phyloP scores from a whole-genome alignment of 805 yeast species.

The Saccharomycopsis fermentans region DNA sequence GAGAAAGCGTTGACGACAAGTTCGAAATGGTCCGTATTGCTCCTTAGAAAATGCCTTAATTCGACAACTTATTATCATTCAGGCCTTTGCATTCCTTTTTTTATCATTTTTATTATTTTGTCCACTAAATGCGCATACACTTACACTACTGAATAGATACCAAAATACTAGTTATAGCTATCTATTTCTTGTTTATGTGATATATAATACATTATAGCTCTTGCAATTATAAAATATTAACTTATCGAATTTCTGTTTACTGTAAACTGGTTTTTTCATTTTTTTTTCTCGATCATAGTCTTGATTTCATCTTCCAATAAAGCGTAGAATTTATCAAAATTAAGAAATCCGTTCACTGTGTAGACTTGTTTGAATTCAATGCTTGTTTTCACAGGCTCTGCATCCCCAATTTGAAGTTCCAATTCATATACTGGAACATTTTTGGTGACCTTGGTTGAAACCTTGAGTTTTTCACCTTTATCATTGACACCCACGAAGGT shows the following conservation, averaged over 20 bases:
- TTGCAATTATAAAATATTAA: neutral
- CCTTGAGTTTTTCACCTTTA: constrained; percentile 23
- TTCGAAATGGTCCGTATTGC: constrained; percentile 69
- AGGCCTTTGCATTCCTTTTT: too few species aligned
- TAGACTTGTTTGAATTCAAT: constrained; percentile 35
- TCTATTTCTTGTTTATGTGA: neutral
- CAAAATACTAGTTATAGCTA: too few species aligned
- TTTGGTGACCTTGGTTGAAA: constrained; percentile 31
- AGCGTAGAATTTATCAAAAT: constrained; percentile 26
- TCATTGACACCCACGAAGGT: constrained; percentile 34
- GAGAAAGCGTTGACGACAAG: constrained; percentile 38
- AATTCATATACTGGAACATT: constrained; percentile 36
- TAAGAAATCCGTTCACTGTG: constrained; percentile 37
- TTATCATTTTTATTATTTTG: too few species aligned
- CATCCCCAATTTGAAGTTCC: constrained; percentile 21
- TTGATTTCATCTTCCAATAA: constrained; percentile 21
- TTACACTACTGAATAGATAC: too few species aligned
- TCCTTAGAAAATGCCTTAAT: constrained; percentile 46
- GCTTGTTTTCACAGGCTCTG: constrained; percentile 17
- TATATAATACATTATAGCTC: neutral
- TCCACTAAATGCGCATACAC: too few species aligned
- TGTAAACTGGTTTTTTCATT: neutral
- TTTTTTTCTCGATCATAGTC: constrained; percentile 8
- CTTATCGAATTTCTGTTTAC: too few species aligned
- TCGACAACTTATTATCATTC: too few species aligned